These are phyloP conservation scores for Colletotrichum somersetense DNA, from an alignment of 2,329 filamentous ascomycete species.

Conservation along the genomic window DNA sequence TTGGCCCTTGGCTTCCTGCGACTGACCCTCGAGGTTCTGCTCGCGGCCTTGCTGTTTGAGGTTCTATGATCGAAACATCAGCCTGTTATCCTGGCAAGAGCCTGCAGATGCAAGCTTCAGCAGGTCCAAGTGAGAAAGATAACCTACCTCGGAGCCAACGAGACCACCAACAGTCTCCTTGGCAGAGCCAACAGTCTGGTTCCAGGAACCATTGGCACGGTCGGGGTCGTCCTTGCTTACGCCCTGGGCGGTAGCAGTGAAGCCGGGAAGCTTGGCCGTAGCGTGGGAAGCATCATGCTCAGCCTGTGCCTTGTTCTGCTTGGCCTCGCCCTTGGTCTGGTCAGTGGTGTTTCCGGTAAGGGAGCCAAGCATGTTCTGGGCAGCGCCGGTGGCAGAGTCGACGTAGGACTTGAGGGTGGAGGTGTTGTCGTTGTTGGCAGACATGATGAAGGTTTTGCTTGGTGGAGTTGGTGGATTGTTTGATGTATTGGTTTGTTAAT, in stretches of 20 bases:
- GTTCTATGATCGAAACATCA: slow-evolving; percentile 53
- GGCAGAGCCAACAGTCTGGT: slow-evolving; percentile 88
- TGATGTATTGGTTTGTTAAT: background rate
- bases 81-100: background rate
- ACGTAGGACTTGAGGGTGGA: slow-evolving; percentile 86
- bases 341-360: slow-evolving; percentile 80
- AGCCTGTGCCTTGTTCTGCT: slow-evolving; percentile 73
- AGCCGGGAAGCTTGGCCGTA: slow-evolving; percentile 78
- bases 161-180: slow-evolving; percentile 86
- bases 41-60: slow-evolving; percentile 80
- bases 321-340: slow-evolving; percentile 73
- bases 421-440: slow-evolving; percentile 53
- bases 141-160: slow-evolving; percentile 75
- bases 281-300: slow-evolving; percentile 83
- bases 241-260: slow-evolving; percentile 77
- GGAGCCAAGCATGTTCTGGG: slow-evolving; percentile 78
- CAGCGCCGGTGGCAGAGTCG: slow-evolving; percentile 78
- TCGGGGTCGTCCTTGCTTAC: slow-evolving; percentile 79
- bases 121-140: background rate
- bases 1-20: slow-evolving; percentile 86
- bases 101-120: background rate
- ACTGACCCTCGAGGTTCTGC: slow-evolving; percentile 85
- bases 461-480: background rate
- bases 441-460: slow-evolving; percentile 33
- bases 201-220: slow-evolving; percentile 80